These are phyloP conservation scores for Cordyceps pruinosa DNA, from an alignment of 2,329 filamentous ascomycete genomes.

Conservation along the genomic window DNA sequence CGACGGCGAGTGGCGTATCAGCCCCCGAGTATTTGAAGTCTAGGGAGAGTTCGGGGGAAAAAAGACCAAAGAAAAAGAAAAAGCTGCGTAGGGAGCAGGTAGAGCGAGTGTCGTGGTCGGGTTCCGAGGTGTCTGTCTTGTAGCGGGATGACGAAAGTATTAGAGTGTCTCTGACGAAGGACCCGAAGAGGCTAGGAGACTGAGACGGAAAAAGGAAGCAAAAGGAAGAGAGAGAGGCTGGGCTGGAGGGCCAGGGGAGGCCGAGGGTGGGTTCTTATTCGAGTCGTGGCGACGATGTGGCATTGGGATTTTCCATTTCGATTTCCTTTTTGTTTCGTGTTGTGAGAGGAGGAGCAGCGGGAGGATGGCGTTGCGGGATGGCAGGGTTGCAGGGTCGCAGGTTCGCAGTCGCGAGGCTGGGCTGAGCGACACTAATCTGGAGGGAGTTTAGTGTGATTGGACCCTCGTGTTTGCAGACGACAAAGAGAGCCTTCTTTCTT, in stretches of 20 bases:
- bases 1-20: not conserved
- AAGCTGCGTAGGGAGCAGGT: not conserved
- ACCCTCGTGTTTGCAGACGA: too few relatives aligned
- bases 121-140: not conserved
- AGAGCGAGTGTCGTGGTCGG: not conserved
- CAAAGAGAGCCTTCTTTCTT: too few relatives aligned
- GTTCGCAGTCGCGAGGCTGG: not conserved
- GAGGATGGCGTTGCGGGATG: not conserved
- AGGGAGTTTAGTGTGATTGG: too few relatives aligned
- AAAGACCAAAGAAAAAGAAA: not conserved
- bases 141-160: not conserved
- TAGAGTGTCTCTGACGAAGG: not conserved
- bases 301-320: too few relatives aligned
- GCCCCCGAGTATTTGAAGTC: too few relatives aligned
- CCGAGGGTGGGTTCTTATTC: slow-evolving; percentile 1
- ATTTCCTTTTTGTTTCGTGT: not conserved
- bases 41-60: not conserved
- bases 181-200: not conserved
- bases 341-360: not conserved
- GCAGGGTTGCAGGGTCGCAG: not conserved
- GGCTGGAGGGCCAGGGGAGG: not conserved
- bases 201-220: not conserved
- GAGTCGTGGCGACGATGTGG: not conserved
- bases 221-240: not conserved
- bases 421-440: not conserved